Conservation (phyloP, 1,284 basidiomycete genomes). For the Microbotryum intermedium region DNA sequence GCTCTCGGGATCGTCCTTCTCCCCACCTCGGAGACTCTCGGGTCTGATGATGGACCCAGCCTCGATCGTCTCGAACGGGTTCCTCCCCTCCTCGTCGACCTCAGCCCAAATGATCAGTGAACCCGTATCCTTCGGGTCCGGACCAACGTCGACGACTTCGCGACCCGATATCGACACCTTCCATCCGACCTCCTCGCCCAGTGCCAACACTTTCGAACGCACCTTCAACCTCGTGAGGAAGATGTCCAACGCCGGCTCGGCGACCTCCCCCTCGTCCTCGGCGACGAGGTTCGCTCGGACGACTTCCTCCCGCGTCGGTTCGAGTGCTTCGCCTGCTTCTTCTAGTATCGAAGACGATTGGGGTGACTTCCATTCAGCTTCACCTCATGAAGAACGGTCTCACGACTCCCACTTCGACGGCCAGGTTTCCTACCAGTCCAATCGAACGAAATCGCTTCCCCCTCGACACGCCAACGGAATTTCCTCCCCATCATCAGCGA, state of each 20-base stretch:
- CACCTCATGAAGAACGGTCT: not conserved
- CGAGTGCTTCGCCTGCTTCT: too few species aligned
- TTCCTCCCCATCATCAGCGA: not conserved
- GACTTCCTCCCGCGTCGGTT: not conserved
- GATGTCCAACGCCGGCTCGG: too few species aligned
- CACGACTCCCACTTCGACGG: not conserved
- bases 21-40: constrained; percentile 22
- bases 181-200: constrained; percentile 1
- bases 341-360: not conserved
- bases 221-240: not conserved
- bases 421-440: not conserved
- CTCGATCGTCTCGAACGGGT: not conserved
- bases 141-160: not conserved
- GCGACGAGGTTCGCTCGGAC: not conserved
- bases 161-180: constrained; percentile 15
- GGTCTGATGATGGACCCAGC: constrained; percentile 14
- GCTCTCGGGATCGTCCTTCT: constrained; percentile 5
- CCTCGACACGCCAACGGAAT: not conserved
- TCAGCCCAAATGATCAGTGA: too few species aligned
- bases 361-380: constrained; percentile 12
- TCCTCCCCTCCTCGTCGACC: not conserved
- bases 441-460: too few species aligned
- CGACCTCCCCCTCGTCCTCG: not conserved
- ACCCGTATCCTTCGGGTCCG: not conserved
- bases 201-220: not conserved